A percentile compares a stretch with the other conserved stretches of the same genome.
phyloP scores from a whole-genome alignment of 148 eudicot species.

The Beta vulgaris region DNA sequence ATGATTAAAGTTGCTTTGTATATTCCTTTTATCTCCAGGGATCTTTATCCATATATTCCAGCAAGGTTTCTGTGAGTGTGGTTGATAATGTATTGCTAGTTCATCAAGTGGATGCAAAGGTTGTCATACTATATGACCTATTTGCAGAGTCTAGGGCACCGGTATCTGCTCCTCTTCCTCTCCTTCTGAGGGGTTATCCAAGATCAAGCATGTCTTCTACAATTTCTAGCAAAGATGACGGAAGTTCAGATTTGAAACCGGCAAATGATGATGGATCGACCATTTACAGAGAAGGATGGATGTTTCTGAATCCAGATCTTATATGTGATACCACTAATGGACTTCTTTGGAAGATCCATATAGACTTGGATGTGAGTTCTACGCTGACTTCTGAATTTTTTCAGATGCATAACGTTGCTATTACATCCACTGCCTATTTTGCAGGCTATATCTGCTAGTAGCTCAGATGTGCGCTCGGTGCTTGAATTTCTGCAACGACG shows the following conservation, averaged over 20 bases:
- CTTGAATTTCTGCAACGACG: slow-evolving; percentile 91
- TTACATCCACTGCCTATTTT: slow-evolving; percentile 21
- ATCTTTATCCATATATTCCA: slow-evolving; percentile 83
- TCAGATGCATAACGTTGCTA: background rate
- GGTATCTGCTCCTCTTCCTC: slow-evolving; percentile 98
- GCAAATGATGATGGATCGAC: slow-evolving; percentile 43
- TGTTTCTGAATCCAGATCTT: slow-evolving; percentile 87
- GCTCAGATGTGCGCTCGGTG: slow-evolving; percentile 72
- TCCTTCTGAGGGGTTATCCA: slow-evolving; percentile 59
- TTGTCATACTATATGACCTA: slow-evolving; percentile 85
- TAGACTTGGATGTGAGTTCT: slow-evolving; percentile 81
- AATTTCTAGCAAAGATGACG: slow-evolving; percentile 35
- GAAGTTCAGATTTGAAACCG: slow-evolving; percentile 40
- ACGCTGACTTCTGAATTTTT: slow-evolving; percentile 1
- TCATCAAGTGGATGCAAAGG: slow-evolving; percentile 98
- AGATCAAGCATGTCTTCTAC: slow-evolving; percentile 41
- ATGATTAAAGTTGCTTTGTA: background rate
- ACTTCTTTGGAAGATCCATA: slow-evolving; percentile 78
- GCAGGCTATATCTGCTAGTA: slow-evolving; percentile 94
- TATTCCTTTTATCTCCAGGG: slow-evolving; percentile 54
- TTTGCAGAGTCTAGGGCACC: slow-evolving; percentile 86
- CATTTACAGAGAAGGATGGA: slow-evolving; percentile 82
- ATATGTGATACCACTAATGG: slow-evolving; percentile 73
- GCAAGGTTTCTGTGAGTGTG: slow-evolving; percentile 81
- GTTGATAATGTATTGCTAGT: slow-evolving; percentile 91